Conservation (phyloP, 805 yeast genomes). For the Candida cerambycidarum region DNA sequence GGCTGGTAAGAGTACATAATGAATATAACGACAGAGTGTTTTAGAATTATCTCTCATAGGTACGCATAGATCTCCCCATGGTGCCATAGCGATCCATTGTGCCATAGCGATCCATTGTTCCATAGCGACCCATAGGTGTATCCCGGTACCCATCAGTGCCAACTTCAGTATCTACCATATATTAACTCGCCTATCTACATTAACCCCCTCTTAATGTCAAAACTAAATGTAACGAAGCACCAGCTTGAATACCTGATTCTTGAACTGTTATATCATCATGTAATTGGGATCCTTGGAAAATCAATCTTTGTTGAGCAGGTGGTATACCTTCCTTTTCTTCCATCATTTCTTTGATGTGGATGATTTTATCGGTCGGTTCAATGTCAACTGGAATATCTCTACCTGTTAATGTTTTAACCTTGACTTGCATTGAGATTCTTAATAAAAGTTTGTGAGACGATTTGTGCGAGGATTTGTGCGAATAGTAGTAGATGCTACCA, state of each 20-base stretch:
- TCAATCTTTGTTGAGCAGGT: constrained; percentile 90
- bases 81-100: too few species aligned
- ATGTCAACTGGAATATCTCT: constrained; percentile 78
- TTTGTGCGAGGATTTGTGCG: neutral
- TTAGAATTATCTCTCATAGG: too few species aligned
- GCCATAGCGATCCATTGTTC: too few species aligned
- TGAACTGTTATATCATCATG: constrained; percentile 76
- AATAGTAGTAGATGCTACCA: constrained; percentile 56
- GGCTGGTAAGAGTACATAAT: constrained; percentile 16
- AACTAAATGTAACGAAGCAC: constrained; percentile 86
- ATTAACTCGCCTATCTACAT: neutral
- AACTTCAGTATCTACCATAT: neutral
- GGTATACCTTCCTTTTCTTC: constrained; percentile 98
- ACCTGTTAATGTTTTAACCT: constrained; percentile 78
- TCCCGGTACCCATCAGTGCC: too few species aligned
- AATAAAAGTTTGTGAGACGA: neutral
- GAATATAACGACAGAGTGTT: too few species aligned
- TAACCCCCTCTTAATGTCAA: constrained; percentile 88
- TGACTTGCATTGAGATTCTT: constrained; percentile 56
- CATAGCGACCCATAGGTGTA: too few species aligned
- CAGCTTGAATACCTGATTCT: constrained; percentile 76
- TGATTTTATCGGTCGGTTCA: constrained; percentile 65
- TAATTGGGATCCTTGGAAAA: constrained; percentile 89
- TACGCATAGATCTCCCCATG: too few species aligned
- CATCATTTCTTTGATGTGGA: constrained; percentile 81